phyloP scores from a whole-genome alignment of 2,329 filamentous ascomycete genomes.

The Diaporthe ilicicola region DNA sequence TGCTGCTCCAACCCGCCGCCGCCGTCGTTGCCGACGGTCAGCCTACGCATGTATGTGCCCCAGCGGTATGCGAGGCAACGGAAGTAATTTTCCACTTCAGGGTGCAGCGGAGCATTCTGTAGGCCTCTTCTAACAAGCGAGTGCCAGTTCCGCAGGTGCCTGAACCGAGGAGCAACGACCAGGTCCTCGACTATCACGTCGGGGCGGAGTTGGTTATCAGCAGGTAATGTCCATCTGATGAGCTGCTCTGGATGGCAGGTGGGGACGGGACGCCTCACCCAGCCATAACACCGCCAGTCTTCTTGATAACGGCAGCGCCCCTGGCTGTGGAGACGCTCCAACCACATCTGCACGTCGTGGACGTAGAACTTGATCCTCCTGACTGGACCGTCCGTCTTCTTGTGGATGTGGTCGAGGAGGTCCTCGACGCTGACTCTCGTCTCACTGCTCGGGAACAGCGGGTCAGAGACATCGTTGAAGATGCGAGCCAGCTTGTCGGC shows the following conservation, averaged over 20 bases:
- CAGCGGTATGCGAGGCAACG: constrained; percentile 30
- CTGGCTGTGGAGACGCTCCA: constrained; percentile 40
- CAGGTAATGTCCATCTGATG: constrained; percentile 37
- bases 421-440: constrained; percentile 38
- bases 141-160: constrained; percentile 22
- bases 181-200: constrained; percentile 14
- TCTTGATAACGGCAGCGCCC: constrained; percentile 39
- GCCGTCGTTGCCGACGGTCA: not conserved
- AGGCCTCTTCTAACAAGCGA: constrained; percentile 3
- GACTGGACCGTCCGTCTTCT: constrained; percentile 35
- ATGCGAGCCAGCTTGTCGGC: constrained; percentile 42
- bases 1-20: not conserved
- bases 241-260: constrained; percentile 45
- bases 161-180: constrained; percentile 21
- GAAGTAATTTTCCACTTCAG: constrained; percentile 18
- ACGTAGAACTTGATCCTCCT: constrained; percentile 40
- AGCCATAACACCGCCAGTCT: constrained; percentile 37
- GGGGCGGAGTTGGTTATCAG: not conserved
- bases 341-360: constrained; percentile 42
- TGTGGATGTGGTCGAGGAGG: constrained; percentile 42
- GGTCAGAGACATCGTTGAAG: constrained; percentile 41
- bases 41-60: constrained; percentile 18
- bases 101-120: not conserved
- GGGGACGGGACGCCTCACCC: constrained; percentile 39
- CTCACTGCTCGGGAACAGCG: constrained; percentile 38